Evolutionary conservation across 2,329 filamentous ascomycete species (phyloP).

Genomic region (Botrytis galanthina): DNA sequence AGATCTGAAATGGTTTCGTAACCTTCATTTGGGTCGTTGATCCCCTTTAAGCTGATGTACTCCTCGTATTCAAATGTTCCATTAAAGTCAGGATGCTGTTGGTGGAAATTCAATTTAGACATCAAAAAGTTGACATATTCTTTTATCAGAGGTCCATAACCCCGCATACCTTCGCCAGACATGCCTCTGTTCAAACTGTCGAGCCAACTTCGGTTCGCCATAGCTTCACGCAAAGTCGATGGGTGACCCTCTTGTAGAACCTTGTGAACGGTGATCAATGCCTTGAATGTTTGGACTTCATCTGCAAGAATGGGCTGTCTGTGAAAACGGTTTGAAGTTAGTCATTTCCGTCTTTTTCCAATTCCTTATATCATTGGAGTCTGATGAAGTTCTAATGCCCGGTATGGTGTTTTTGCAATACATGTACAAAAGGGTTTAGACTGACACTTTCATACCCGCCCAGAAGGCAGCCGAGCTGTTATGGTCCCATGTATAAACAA

Average conservation of each 20-base stretch:
- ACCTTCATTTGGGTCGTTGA: conserved; percentile 98
- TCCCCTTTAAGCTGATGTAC: conserved; percentile 95
- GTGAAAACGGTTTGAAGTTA: conserved; percentile 24
- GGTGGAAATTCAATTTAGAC: conserved; percentile 93
- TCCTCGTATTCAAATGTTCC: conserved; percentile 99
- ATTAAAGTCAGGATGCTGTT: conserved; percentile 96
- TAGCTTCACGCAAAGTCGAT: conserved; percentile 79
- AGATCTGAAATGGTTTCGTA: conserved; percentile 95
- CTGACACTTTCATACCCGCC: conserved; percentile 97
- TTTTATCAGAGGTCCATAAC: conserved; percentile 87
- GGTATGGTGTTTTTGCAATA: neutral
- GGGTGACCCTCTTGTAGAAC: conserved; percentile 97
- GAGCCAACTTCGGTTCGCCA: conserved; percentile 85
- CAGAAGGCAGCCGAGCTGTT: conserved; percentile 94
- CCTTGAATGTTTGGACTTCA: conserved; percentile 98
- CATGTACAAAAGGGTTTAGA: conserved; percentile 30
- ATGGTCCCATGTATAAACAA: conserved; percentile 99
- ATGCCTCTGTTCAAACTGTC: conserved; percentile 86
- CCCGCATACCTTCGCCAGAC: conserved; percentile 78
- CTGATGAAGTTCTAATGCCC: neutral
- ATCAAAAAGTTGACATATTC: conserved; percentile 97
- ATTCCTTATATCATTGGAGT: conserved; percentile 16
- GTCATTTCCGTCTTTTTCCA: neutral
- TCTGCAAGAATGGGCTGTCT: conserved; percentile 98
- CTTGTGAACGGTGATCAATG: conserved; percentile 94